Base-by-base conservation (phyloP, 2,329 filamentous ascomycete species). In the Ceratocystis papillata region DNA sequence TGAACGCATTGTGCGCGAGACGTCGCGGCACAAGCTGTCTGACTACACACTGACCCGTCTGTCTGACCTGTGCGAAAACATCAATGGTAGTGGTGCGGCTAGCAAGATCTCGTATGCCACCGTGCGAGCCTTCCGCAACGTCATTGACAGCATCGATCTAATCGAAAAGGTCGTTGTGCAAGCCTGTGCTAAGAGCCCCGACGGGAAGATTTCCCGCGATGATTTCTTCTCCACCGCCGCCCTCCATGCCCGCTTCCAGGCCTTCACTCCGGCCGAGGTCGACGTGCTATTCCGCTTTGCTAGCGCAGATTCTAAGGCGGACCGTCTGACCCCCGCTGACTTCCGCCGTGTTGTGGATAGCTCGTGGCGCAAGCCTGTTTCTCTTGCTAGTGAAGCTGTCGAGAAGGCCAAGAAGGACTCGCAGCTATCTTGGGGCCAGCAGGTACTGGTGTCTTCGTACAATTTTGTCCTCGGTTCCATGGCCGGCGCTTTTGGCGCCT, bases 231-330 rank as follows among this genome's bases (percentile, higher is more conserved):
- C 96, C 76, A 92, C 96, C 79, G 93, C 94, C 10, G 87, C 93
- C 57, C 87, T 87, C 70, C 86, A 94, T 72, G 96, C 93, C 28
- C 87, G 94, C 69, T 99, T 96, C 80, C 95, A 92, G 12, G 84
- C 95, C 45, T 96, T 97, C 77, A 97, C 94, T 0, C 94, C 94
- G 12, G 96, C 97, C 91, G 94, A 99, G 77, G 92, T 93, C 50
- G 94, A 99, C 73, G 96, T 99, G 69, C 84, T 99, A 50, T 99
- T 99, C 81, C 94, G 97, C 78, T 99, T 99, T 76, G 94, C 94
- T 68, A 90, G 92, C 69, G 81, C 97, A 65, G 90, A 96, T 73
- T 87, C 94, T 72, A 88, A 90, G 2, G 93, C 33, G 1, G 61
- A 33, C 22, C 84, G 90, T 62, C 84, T 99, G 1, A 84, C 88